phyloP scores from a whole-genome alignment of 2,329 filamentous ascomycete genomes.

The Orbilia ellipsospora region DNA sequence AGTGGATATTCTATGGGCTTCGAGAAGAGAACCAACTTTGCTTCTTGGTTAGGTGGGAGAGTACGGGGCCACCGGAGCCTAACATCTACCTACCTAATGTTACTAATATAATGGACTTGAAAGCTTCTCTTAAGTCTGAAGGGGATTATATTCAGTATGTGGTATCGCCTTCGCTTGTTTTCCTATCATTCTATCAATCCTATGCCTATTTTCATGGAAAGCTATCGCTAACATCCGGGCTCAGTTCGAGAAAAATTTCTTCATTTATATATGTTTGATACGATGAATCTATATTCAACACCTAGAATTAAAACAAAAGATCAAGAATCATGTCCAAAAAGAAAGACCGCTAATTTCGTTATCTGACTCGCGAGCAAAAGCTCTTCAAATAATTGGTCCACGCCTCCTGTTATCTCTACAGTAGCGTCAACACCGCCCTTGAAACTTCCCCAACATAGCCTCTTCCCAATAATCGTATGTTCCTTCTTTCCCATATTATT shows the following conservation, averaged over 20 bases:
- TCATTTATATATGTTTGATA: too few species aligned
- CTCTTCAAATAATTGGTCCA: slow-evolving; percentile 35
- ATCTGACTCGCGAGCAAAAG: slow-evolving; percentile 27
- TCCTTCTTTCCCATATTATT: background rate
- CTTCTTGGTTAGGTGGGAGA: background rate
- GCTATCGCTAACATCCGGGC: too few species aligned
- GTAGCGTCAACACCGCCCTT: background rate
- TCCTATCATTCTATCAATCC: too few species aligned
- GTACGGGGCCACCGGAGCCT: too few species aligned
- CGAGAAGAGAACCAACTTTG: background rate
- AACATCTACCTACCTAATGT: too few species aligned
- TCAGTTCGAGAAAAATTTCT: too few species aligned
- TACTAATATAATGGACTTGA: background rate
- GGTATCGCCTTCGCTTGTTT: background rate
- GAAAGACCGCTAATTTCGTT: slow-evolving; percentile 34
- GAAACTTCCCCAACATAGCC: slow-evolving; percentile 26
- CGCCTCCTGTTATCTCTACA: slow-evolving; percentile 10
- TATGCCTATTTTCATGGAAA: too few species aligned
- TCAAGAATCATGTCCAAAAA: slow-evolving; percentile 27
- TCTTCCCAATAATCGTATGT: background rate
- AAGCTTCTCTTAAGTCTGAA: background rate
- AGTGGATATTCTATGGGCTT: background rate
- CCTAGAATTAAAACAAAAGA: background rate
- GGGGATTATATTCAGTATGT: background rate
- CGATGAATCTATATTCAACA: too few species aligned